Evolutionary conservation across 495 filamentous ascomycete species (phyloP).

Genomic region (Acidiella bohemica): DNA sequence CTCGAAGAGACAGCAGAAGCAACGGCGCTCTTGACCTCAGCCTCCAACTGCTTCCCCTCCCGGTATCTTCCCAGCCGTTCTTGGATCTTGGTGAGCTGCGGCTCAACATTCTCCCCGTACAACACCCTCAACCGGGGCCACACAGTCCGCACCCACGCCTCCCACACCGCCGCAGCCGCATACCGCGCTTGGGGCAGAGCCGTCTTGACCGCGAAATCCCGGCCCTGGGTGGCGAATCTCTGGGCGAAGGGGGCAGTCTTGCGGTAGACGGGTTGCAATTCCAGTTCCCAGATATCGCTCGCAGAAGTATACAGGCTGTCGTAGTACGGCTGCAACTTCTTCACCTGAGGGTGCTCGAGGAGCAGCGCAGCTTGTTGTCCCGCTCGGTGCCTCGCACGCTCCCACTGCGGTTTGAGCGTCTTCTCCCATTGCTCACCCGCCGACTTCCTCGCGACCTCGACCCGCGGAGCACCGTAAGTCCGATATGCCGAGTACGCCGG

Average conservation of each 20-base stretch:
- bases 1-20: constrained; percentile 18
- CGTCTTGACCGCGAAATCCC: constrained; percentile 53
- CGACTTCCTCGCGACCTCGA: constrained; percentile 51
- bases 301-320: constrained; percentile 45
- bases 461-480: constrained; percentile 64
- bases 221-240: constrained; percentile 52
- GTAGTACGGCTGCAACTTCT: constrained; percentile 59
- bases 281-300: constrained; percentile 52
- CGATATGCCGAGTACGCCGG: constrained; percentile 46
- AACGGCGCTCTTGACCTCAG: constrained; percentile 40
- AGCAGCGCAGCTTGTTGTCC: constrained; percentile 52
- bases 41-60: constrained; percentile 48
- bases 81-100: constrained; percentile 82
- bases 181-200: constrained; percentile 57
- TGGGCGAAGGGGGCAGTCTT: constrained; percentile 57
- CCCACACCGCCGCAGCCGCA: constrained; percentile 50
- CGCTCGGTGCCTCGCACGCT: constrained; percentile 44
- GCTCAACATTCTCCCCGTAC: constrained; percentile 85
- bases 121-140: constrained; percentile 69
- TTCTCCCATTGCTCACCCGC: constrained; percentile 63
- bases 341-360: constrained; percentile 62
- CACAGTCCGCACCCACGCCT: constrained; percentile 58
- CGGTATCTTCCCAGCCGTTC: constrained; percentile 77
- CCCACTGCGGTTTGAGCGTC: constrained; percentile 57
- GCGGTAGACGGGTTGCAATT: constrained; percentile 62